These are phyloP conservation scores for Aquanectria penicillioides DNA, from an alignment of 2,329 filamentous ascomycete genomes.

Conservation along the genomic window DNA sequence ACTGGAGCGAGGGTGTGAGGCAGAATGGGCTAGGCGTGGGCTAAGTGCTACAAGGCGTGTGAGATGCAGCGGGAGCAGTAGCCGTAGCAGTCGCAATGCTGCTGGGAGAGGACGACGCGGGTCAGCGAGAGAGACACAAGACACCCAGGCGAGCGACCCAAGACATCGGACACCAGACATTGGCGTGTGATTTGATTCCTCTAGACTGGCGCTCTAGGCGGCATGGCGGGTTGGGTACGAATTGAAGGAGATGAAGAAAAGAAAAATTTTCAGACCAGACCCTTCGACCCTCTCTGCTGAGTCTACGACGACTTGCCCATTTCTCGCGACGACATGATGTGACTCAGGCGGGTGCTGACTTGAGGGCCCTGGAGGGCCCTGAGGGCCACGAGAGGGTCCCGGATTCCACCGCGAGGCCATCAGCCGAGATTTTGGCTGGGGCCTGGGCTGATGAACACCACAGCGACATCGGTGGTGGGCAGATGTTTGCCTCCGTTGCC, in stretches of 20 bases:
- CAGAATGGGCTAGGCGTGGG: slow-evolving; percentile 11
- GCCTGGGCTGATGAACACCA: slow-evolving; percentile 43
- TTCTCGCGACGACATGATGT: slow-evolving; percentile 35
- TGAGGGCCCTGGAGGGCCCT: slow-evolving; percentile 9
- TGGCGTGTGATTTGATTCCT: slow-evolving; percentile 39
- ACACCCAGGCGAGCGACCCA: slow-evolving; percentile 26
- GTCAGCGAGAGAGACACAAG: slow-evolving; percentile 14
- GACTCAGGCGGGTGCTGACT: slow-evolving; percentile 37
- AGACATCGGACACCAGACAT: slow-evolving; percentile 39
- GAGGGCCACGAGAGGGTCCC: slow-evolving; percentile 36
- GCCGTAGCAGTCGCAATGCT: not conserved
- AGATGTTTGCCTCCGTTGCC: slow-evolving; percentile 39
- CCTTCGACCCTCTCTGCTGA: slow-evolving; percentile 18
- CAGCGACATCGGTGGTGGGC: slow-evolving; percentile 45
- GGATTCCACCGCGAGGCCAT: slow-evolving; percentile 42
- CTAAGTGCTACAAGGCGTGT: slow-evolving; percentile 10
- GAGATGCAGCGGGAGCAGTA: slow-evolving; percentile 9
- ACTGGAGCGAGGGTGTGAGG: slow-evolving; percentile 27
- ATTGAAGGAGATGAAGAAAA: slow-evolving; percentile 17
- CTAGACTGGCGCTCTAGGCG: slow-evolving; percentile 13
- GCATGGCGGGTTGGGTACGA: slow-evolving; percentile 24
- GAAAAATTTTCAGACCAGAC: slow-evolving; percentile 32
- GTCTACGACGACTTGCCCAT: slow-evolving; percentile 32
- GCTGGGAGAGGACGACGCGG: slow-evolving; percentile 4
- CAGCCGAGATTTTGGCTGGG: slow-evolving; percentile 42